A percentile compares a stretch with the other conserved stretches of the same genome.
Evolutionary conservation across 495 filamentous ascomycete species (phyloP).

Genomic region (Podospora didyma): DNA sequence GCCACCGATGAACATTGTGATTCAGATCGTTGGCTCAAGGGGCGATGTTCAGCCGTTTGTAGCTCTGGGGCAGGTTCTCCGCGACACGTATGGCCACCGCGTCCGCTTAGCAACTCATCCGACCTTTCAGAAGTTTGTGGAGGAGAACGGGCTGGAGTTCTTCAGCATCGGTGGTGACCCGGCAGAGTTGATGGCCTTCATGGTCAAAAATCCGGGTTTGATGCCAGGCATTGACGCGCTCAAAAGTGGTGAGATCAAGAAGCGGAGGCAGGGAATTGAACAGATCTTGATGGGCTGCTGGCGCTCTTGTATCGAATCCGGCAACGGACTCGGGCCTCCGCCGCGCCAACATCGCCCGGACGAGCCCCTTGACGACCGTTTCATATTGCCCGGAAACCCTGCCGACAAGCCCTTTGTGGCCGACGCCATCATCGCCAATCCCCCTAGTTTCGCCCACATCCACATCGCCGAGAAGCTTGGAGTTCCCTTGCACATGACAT

Average conservation of each 20-base stretch:
- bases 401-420: slow-evolving; percentile 54
- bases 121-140: slow-evolving; percentile 63
- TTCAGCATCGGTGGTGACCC: slow-evolving; percentile 71
- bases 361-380: slow-evolving; percentile 19
- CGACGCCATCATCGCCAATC: slow-evolving; percentile 69
- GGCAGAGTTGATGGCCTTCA: slow-evolving; percentile 73
- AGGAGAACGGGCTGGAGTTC: slow-evolving; percentile 64
- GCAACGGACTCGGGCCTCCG: slow-evolving; percentile 27
- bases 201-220: slow-evolving; percentile 75
- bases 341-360: slow-evolving; percentile 9
- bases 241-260: slow-evolving; percentile 60
- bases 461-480: slow-evolving; percentile 64
- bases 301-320: slow-evolving; percentile 56
- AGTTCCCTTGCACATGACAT: slow-evolving; percentile 64
- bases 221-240: slow-evolving; percentile 62
- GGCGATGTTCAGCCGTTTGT: slow-evolving; percentile 79
- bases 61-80: slow-evolving; percentile 63
- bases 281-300: slow-evolving; percentile 61
- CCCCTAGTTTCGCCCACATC: slow-evolving; percentile 62
- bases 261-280: slow-evolving; percentile 56
- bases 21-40: slow-evolving; percentile 74
- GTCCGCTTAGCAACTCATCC: slow-evolving; percentile 68
- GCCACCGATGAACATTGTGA: slow-evolving; percentile 62
- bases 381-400: slow-evolving; percentile 11
- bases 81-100: slow-evolving; percentile 63